Conservation (phyloP, 768 basidiomycete species). For the Exsudoporus frostii region DNA sequence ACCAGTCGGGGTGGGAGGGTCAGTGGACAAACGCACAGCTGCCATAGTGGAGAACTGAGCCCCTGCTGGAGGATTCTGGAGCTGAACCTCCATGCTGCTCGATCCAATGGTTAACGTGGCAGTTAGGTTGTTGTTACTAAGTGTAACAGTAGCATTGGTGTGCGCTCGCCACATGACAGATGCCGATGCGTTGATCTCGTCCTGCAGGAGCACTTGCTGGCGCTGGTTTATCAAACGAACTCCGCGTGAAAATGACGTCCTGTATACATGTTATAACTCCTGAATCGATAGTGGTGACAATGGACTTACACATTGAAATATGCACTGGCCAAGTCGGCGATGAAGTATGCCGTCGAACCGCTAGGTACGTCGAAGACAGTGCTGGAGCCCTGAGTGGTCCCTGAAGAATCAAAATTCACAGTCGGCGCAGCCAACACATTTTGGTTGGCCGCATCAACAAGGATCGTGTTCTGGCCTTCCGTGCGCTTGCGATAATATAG, state of each 20-base stretch:
- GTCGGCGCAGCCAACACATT: conserved; percentile 65
- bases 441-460: conserved; percentile 78
- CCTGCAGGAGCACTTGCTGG: conserved; percentile 87
- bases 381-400: conserved; percentile 79
- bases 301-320: conserved; percentile 67
- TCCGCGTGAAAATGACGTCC: conserved; percentile 77
- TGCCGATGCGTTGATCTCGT: conserved; percentile 69
- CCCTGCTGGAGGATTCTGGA: conserved; percentile 65
- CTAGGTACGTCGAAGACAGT: conserved; percentile 64
- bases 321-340: conserved; percentile 72
- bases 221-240: conserved; percentile 79
- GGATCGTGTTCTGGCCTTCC: conserved; percentile 94
- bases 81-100: conserved; percentile 59
- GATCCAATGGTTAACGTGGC: conserved; percentile 76
- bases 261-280: conserved; percentile 29
- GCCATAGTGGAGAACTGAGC: conserved; percentile 56
- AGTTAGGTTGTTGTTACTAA: conserved; percentile 52
- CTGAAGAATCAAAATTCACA: conserved; percentile 47
- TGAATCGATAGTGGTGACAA: not conserved
- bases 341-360: conserved; percentile 78
- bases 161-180: conserved; percentile 89
- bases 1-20: conserved; percentile 60
- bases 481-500: conserved; percentile 94
- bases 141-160: conserved; percentile 83
- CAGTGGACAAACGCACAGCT: conserved; percentile 55